Conservation (phyloP, 441 rosid species). For the Arabidopsis lyrata region DNA sequence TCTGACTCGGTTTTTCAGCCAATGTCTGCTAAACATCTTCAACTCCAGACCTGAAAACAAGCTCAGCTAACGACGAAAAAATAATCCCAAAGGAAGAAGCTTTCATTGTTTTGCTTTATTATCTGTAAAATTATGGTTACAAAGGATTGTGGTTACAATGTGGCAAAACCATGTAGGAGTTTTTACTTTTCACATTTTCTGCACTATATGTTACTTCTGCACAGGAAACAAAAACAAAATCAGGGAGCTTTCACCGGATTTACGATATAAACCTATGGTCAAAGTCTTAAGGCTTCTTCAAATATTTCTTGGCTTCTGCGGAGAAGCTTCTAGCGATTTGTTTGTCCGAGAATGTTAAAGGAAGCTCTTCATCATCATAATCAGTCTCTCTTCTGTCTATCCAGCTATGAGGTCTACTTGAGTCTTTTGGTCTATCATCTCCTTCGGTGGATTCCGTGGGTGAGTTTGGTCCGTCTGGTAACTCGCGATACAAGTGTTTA, state of each 20-base stretch:
- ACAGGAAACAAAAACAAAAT: slow-evolving; percentile 30
- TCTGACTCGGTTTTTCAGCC: slow-evolving; percentile 80
- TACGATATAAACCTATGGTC: slow-evolving; percentile 24
- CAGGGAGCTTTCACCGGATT: slow-evolving; percentile 19
- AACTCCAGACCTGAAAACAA: slow-evolving; percentile 38
- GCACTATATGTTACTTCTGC: slow-evolving; percentile 38
- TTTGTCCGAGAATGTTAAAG: slow-evolving; percentile 81
- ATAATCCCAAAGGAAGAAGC: not conserved
- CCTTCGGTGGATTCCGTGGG: slow-evolving; percentile 36
- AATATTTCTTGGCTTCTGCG: slow-evolving; percentile 58
- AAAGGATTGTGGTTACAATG: slow-evolving; percentile 36
- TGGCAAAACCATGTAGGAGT: slow-evolving; percentile 22
- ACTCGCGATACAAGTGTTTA: slow-evolving; percentile 77
- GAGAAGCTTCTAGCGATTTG: slow-evolving; percentile 60
- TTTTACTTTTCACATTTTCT: slow-evolving; percentile 25
- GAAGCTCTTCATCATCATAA: slow-evolving; percentile 83
- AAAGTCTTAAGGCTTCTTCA: slow-evolving; percentile 45
- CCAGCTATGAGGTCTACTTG: slow-evolving; percentile 53
- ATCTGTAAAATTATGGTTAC: slow-evolving; percentile 36
- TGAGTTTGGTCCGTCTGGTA: slow-evolving; percentile 63
- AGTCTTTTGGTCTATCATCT: slow-evolving; percentile 46
- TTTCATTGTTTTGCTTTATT: slow-evolving; percentile 28
- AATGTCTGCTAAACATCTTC: slow-evolving; percentile 64
- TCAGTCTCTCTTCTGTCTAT: slow-evolving; percentile 51
- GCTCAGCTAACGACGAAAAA: slow-evolving; percentile 1